Conservation (phyloP, 2,329 filamentous ascomycete species). For the Cladosporium sphaerospermum region DNA sequence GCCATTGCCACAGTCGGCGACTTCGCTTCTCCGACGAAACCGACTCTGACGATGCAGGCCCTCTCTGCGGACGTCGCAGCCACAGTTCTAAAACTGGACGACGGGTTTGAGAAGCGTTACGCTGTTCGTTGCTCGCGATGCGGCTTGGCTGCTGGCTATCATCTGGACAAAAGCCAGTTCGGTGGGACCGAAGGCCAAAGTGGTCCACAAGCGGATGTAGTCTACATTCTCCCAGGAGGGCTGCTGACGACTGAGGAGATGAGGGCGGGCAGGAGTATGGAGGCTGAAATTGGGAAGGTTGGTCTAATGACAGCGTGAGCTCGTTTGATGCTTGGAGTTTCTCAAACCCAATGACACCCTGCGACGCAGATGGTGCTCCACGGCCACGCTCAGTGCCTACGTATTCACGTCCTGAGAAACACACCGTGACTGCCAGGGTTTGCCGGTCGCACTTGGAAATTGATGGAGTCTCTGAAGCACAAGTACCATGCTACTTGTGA, state of each 20-base stretch:
- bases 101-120: constrained; percentile 63
- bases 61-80: constrained; percentile 12
- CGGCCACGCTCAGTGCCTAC: too few species aligned
- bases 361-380: too few species aligned
- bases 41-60: constrained; percentile 18
- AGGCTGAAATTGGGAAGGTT: constrained; percentile 12
- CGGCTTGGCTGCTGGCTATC: constrained; percentile 56
- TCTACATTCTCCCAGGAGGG: constrained; percentile 57
- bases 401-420: too few species aligned
- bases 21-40: constrained; percentile 14
- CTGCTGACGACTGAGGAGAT: constrained; percentile 54
- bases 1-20: constrained; percentile 37
- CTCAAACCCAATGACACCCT: too few species aligned
- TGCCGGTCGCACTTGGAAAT: too few species aligned
- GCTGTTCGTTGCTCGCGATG: constrained; percentile 56
- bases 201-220: constrained; percentile 40
- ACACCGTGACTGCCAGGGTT: too few species aligned
- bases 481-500: too few species aligned
- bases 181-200: constrained; percentile 21
- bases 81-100: constrained; percentile 30
- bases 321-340: background rate
- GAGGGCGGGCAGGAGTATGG: constrained; percentile 35
- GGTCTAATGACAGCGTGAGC: background rate
- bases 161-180: constrained; percentile 50
- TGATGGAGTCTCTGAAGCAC: too few species aligned